Conservation (phyloP, 1,284 basidiomycete genomes). For the Xerocomus nothofagi region DNA sequence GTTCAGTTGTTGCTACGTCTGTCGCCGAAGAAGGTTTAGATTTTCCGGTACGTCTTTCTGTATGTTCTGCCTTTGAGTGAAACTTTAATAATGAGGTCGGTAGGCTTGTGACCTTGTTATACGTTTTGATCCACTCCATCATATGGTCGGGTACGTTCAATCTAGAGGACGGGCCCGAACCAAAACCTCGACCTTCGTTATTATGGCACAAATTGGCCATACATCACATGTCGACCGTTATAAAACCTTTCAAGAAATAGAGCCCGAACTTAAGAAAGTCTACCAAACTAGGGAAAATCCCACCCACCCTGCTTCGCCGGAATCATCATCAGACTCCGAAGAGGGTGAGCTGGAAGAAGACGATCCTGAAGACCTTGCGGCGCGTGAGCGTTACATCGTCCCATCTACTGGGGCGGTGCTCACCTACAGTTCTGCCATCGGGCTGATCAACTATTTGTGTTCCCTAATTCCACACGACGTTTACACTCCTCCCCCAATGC, state of each 20-base stretch:
- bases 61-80: background rate
- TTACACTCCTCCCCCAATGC: constrained; percentile 60
- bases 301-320: constrained; percentile 30
- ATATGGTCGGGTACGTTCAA: constrained; percentile 82
- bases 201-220: constrained; percentile 72
- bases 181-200: constrained; percentile 69
- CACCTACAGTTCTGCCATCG: constrained; percentile 72
- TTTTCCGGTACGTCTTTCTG: constrained; percentile 57
- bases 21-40: constrained; percentile 89
- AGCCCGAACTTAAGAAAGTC: constrained; percentile 59
- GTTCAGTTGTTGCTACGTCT: constrained; percentile 73
- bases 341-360: constrained; percentile 41
- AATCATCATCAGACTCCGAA: constrained; percentile 31
- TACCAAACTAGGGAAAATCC: constrained; percentile 54
- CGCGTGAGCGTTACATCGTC: constrained; percentile 71
- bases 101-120: constrained; percentile 83
- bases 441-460: constrained; percentile 70
- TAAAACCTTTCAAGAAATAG: constrained; percentile 53
- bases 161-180: constrained; percentile 81
- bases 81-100: constrained; percentile 2
- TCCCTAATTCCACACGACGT: constrained; percentile 70
- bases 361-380: constrained; percentile 55
- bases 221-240: constrained; percentile 56
- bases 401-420: constrained; percentile 71
- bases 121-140: constrained; percentile 74